Base-by-base conservation (phyloP, 352 stramenopile species). In the Plasmopara halstedii region DNA sequence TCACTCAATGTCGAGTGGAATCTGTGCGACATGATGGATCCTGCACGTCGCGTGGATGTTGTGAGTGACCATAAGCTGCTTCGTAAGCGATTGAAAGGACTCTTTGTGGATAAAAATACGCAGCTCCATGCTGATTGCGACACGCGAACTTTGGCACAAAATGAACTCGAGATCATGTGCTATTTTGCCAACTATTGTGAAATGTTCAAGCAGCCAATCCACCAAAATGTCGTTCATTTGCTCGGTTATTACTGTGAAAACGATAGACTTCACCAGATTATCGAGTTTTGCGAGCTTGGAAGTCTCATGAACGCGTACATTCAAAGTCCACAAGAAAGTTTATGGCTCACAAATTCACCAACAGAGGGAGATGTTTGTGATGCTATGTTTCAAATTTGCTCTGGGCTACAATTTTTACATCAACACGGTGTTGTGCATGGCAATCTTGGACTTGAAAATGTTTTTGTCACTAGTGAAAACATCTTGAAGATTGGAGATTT, bases 301-400 rank as follows among this genome's bases (percentile, higher is more conserved):
- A 74, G 43, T 33, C 48, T 83, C 10, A 67, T 74, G 51, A 64
- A 51, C 10, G 62, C 70, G 2, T 83, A 83, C 50, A 79, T 85
- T 25, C 33, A 62, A 23, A 59, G 59, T 15, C 64, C 70, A 0
- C 60, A 64, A 34, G 57, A 73, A 21, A 47, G 69, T n/a, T 44
- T 82, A 13, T 55, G 70, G 9, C 46, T 82, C 5, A 64, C 58
- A 7, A 62, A 61, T 6, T 41, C 56, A 0, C 66, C 65, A 5
- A 61, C 53, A 0, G 72, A 81, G 53, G 38, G 38, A 6, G 67
- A 85, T 34, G 56, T 80, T n/a, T 69, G 67, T 8, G 58, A 77
- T 27, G 54, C 55, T 14, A 77, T 88, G 61, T 65, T 62, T 23
- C 85, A 97, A 57, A 97, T 97, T 66, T 81, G 92, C 46, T 85